Evolutionary conservation across 805 yeast species (phyloP).

Genomic region (Candida sphagnicola): DNA sequence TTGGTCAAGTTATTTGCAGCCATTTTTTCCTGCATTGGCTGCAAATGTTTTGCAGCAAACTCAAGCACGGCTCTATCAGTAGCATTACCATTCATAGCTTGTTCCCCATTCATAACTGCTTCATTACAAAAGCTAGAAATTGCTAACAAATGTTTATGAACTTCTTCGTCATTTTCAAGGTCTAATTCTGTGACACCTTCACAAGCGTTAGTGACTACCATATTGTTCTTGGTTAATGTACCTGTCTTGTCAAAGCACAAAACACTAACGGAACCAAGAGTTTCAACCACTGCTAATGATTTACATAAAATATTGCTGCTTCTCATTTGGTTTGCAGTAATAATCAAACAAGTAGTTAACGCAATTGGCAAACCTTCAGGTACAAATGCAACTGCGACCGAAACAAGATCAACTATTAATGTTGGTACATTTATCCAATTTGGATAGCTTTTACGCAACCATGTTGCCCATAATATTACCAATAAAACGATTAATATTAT

Average conservation of each 20-base stretch:
- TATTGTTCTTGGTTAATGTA: constrained; percentile 47
- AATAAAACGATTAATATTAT: constrained; percentile 25
- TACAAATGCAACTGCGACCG: constrained; percentile 46
- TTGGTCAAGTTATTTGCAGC: not conserved
- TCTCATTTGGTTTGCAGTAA: constrained; percentile 46
- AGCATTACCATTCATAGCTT: constrained; percentile 36
- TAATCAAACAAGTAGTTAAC: constrained; percentile 45
- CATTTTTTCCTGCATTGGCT: not conserved
- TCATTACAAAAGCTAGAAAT: constrained; percentile 34
- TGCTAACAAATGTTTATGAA: constrained; percentile 7
- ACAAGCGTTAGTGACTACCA: constrained; percentile 34
- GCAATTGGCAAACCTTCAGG: constrained; percentile 53
- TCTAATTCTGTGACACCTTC: constrained; percentile 11
- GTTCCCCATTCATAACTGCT: constrained; percentile 20
- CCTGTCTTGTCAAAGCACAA: constrained; percentile 43
- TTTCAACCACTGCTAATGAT: constrained; percentile 47
- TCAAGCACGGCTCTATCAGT: constrained; percentile 43
- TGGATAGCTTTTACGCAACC: constrained; percentile 35
- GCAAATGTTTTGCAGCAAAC: constrained; percentile 22
- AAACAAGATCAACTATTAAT: constrained; percentile 41
- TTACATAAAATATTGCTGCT: constrained; percentile 43
- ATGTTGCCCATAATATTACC: constrained; percentile 40
- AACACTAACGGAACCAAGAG: constrained; percentile 53
- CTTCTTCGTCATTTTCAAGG: constrained; percentile 12
- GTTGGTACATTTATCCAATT: constrained; percentile 40